These are phyloP conservation scores for Epichloe typhina DNA, from an alignment of 2,329 filamentous ascomycete species.

Conservation along the genomic window DNA sequence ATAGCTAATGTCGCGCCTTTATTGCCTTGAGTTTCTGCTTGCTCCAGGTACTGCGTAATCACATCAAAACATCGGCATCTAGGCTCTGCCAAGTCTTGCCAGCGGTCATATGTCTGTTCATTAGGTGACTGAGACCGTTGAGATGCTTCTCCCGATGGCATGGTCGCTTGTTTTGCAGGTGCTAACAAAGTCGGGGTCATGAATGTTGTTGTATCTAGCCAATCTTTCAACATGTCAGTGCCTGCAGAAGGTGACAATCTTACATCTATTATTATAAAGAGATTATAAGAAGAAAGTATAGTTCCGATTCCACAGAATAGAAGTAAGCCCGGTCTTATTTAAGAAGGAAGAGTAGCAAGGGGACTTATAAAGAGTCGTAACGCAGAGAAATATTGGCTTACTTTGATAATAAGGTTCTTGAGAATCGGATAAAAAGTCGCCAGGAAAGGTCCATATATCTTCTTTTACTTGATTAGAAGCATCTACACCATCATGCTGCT, in stretches of 20 bases:
- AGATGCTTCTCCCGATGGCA: not conserved
- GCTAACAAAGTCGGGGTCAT: not conserved
- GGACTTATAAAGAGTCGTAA: not conserved
- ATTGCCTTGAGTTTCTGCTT: not conserved
- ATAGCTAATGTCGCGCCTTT: not conserved
- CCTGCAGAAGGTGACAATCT: not conserved
- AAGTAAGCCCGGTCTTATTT: not conserved
- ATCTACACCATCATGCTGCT: not conserved
- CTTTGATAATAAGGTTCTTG: not conserved
- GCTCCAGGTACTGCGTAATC: not conserved
- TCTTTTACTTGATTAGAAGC: not conserved
- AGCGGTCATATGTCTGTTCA: not conserved
- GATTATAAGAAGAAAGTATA: not conserved
- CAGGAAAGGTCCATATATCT: not conserved
- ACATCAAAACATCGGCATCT: not conserved
- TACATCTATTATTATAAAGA: not conserved
- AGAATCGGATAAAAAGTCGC: not conserved
- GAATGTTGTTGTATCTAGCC: not conserved
- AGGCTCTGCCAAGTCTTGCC: not conserved
- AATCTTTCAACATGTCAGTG: not conserved
- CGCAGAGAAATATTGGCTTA: not conserved
- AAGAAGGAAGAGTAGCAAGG: not conserved
- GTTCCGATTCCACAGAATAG: rapidly evolving
- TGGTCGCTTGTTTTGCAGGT: not conserved
- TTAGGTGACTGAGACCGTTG: not conserved